Evolutionary conservation across 306 rosid genomes (phyloP).

Genomic region (Prunus campanulata): DNA sequence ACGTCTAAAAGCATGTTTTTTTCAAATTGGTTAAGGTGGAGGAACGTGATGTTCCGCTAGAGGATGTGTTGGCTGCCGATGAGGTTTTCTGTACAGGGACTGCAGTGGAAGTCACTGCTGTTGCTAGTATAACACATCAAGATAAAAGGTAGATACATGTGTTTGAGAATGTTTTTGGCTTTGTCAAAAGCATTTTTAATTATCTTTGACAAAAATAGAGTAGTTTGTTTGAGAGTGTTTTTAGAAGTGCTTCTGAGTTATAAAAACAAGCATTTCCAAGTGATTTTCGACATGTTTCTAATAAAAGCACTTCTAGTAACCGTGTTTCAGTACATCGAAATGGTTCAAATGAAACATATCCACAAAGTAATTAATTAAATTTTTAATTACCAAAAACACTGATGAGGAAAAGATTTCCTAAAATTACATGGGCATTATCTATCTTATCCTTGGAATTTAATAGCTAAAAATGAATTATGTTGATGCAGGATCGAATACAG

Average conservation of each 20-base stretch:
- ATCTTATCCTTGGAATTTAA: too few species aligned
- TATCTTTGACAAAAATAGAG: too few species aligned
- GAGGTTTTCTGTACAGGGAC: constrained; percentile 65
- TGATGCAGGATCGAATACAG: constrained; percentile 39
- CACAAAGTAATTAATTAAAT: too few species aligned
- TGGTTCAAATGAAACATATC: too few species aligned
- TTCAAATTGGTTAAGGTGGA: constrained; percentile 16
- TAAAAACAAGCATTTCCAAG: background rate
- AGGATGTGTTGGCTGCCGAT: constrained; percentile 44
- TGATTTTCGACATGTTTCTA: background rate
- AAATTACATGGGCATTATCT: too few species aligned
- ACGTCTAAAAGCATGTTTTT: background rate
- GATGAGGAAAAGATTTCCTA: too few species aligned
- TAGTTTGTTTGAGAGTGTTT: too few species aligned
- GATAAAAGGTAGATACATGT: constrained; percentile 19
- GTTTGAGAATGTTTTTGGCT: too few species aligned
- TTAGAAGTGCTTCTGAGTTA: too few species aligned
- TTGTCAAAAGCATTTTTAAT: too few species aligned
- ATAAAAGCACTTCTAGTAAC: background rate
- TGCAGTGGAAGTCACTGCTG: constrained; percentile 36
- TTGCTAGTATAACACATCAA: constrained; percentile 27
- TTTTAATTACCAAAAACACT: too few species aligned
- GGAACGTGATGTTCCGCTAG: constrained; percentile 35
- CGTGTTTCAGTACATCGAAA: background rate
- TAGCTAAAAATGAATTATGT: background rate